Conservation (phyloP, 257 asterid species). For the Fraxinus cuspidata region DNA sequence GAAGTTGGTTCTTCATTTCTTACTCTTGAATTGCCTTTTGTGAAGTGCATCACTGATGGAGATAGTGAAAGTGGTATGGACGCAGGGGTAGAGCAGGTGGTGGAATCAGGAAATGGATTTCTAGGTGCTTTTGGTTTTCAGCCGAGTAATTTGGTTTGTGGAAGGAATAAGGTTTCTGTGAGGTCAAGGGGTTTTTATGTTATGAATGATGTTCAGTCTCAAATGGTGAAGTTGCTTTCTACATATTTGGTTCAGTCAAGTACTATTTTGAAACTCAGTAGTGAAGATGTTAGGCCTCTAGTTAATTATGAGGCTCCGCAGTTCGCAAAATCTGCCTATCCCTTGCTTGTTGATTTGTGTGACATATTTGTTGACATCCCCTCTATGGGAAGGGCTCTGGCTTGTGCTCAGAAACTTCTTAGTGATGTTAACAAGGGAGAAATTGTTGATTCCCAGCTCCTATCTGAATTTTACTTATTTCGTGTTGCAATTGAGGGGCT, state of each 20-base stretch:
- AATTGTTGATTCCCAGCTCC: constrained; percentile 49
- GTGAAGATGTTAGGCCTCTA: constrained; percentile 38
- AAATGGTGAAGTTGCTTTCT: constrained; percentile 56
- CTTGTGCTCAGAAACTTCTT: constrained; percentile 81
- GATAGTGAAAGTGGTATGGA: constrained; percentile 26
- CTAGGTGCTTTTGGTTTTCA: constrained; percentile 40
- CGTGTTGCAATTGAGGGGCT: constrained; percentile 83
- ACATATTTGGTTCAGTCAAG: constrained; percentile 40
- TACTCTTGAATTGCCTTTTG: constrained; percentile 76
- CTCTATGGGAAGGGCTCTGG: constrained; percentile 65
- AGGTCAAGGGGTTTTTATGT: constrained; percentile 37
- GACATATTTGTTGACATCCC: constrained; percentile 66
- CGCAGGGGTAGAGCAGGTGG: constrained; percentile 23
- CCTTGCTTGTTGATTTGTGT: constrained; percentile 74
- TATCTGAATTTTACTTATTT: constrained; percentile 74
- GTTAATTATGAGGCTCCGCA: constrained; percentile 71
- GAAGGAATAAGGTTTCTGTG: constrained; percentile 26
- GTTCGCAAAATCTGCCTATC: constrained; percentile 70
- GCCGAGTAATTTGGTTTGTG: constrained; percentile 43
- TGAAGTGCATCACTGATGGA: constrained; percentile 32
- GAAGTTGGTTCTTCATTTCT: constrained; percentile 79
- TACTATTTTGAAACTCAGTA: constrained; percentile 29
- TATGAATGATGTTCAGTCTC: constrained; percentile 51
- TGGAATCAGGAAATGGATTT: constrained; percentile 34
- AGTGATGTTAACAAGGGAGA: constrained; percentile 70